phyloP scores from a whole-genome alignment of 164 flowering plant species.

The grape (Vitis vinifera) region DNA sequence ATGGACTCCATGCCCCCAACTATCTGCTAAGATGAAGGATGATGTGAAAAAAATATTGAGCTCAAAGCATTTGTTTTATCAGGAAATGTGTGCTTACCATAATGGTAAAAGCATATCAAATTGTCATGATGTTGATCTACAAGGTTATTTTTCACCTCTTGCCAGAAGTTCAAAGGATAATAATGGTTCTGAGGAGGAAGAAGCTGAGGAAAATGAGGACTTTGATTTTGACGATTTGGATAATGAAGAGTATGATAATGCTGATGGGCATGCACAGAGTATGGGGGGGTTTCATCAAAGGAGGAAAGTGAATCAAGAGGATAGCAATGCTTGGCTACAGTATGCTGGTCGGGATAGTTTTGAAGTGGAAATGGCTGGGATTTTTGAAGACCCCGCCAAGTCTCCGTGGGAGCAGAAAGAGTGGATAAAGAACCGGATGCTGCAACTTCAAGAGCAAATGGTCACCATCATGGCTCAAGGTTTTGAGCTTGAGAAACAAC shows the following conservation, averaged over 20 bases:
- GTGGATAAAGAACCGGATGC: slow-evolving; percentile 39
- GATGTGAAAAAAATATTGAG: slow-evolving; percentile 61
- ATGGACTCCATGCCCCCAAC: slow-evolving; percentile 54
- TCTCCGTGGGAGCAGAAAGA: slow-evolving; percentile 33
- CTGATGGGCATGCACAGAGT: slow-evolving; percentile 21
- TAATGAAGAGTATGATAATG: slow-evolving; percentile 26
- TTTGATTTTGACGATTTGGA: slow-evolving; percentile 32
- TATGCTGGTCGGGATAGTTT: slow-evolving; percentile 12
- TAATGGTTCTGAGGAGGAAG: slow-evolving; percentile 35
- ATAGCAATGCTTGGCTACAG: slow-evolving; percentile 19
- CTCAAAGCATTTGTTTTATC: slow-evolving; percentile 68
- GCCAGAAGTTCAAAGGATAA: slow-evolving; percentile 21
- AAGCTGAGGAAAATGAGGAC: slow-evolving; percentile 35
- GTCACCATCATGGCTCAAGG: slow-evolving; percentile 40
- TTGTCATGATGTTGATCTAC: slow-evolving; percentile 27
- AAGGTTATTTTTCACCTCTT: too few species aligned
- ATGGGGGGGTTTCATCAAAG: slow-evolving; percentile 11
- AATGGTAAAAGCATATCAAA: slow-evolving; percentile 50
- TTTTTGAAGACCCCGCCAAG: slow-evolving; percentile 35
- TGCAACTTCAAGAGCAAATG: slow-evolving; percentile 42
- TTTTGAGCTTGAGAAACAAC: slow-evolving; percentile 51
- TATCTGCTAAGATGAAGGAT: slow-evolving; percentile 55
- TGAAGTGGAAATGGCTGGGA: slow-evolving; percentile 29
- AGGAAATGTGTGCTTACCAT: slow-evolving; percentile 74
- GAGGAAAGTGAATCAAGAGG: slow-evolving; percentile 17